Evolutionary conservation across 176 grass and related monocot genomes (phyloP).

Genomic region (Carex cristatella): DNA sequence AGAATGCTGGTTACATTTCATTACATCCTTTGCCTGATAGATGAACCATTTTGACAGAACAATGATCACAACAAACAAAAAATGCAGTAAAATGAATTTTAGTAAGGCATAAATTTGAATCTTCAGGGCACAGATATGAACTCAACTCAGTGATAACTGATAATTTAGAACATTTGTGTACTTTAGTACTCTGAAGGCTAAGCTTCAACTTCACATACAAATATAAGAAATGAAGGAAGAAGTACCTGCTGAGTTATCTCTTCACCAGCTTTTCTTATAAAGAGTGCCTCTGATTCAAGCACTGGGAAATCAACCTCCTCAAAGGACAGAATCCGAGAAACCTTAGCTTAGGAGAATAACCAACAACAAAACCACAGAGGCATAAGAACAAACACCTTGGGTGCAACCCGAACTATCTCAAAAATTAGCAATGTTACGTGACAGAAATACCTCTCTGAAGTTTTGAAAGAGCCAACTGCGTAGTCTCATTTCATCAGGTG

Average conservation of each 20-base stretch:
- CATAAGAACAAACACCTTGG: constrained; percentile 31
- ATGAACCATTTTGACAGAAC: neutral
- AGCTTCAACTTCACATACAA: neutral
- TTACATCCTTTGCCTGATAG: neutral
- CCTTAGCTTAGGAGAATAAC: constrained; percentile 22
- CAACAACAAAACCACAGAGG: neutral
- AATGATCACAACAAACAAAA: neutral
- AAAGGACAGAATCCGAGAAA: constrained; percentile 62
- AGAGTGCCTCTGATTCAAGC: constrained; percentile 83
- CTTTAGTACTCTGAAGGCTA: neutral
- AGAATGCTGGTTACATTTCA: neutral
- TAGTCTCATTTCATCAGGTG: constrained; percentile 80
- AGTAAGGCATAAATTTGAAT: neutral
- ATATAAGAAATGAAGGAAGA: neutral
- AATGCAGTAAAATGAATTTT: neutral
- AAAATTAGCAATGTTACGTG: neutral
- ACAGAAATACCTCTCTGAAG: constrained; percentile 54
- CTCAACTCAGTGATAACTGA: neutral
- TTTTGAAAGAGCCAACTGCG: constrained; percentile 80
- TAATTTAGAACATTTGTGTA: neutral
- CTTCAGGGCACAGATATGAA: neutral
- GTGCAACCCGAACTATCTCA: neutral
- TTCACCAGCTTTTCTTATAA: constrained; percentile 70
- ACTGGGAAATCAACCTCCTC: constrained; percentile 96
- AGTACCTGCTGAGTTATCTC: constrained; percentile 77